phyloP scores from a whole-genome alignment of 805 yeast genomes.

The baker's yeast (Saccharomyces cerevisiae) region DNA sequence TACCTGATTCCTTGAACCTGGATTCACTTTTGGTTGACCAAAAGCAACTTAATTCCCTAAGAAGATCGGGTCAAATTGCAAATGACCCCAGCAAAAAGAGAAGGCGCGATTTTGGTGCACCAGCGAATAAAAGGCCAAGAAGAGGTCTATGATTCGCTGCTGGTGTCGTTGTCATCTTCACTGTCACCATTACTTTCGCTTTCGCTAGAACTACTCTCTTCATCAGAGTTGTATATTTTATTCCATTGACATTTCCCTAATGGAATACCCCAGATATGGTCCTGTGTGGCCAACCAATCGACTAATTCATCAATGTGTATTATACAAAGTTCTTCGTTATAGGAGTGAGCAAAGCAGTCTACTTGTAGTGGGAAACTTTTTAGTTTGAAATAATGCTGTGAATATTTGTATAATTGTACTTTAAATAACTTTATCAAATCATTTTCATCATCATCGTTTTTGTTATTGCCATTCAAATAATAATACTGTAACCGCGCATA shows the following conservation, averaged over 20 bases:
- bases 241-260: constrained; percentile 52
- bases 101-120: constrained; percentile 17
- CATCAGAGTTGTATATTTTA: constrained; percentile 16
- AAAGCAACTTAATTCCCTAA: constrained; percentile 20
- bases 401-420: constrained; percentile 43
- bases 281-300: constrained; percentile 49
- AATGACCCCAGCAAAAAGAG: constrained; percentile 21
- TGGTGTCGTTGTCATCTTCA: constrained; percentile 15
- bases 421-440: constrained; percentile 41
- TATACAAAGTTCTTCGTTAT: constrained; percentile 19
- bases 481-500: constrained; percentile 43
- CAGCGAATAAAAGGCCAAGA: constrained; percentile 27
- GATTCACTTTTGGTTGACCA: constrained; percentile 51
- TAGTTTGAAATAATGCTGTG: constrained; percentile 63
- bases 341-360: constrained; percentile 28
- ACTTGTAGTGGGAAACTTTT: constrained; percentile 36
- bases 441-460: constrained; percentile 24
- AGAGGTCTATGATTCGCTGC: constrained; percentile 23
- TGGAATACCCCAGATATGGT: constrained; percentile 63
- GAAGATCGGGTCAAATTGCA: constrained; percentile 23
- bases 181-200: constrained; percentile 13
- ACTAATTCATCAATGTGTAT: constrained; percentile 66
- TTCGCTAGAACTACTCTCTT: constrained; percentile 17
- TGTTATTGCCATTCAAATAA: constrained; percentile 10
- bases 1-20: constrained; percentile 80